phyloP scores from a whole-genome alignment of 805 yeast species.

The Suhomyces prunicola region DNA sequence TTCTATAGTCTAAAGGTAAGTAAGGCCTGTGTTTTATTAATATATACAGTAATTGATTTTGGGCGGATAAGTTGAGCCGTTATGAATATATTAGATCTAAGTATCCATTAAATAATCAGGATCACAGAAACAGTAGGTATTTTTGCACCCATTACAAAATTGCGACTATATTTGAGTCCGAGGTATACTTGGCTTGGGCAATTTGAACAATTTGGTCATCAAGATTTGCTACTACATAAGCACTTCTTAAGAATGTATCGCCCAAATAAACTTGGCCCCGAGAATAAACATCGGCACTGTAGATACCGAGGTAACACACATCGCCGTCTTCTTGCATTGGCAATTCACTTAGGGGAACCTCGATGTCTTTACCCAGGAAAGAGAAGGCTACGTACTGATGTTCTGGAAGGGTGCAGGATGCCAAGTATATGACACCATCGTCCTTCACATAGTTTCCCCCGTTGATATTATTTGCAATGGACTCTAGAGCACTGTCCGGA shows the following conservation, averaged over 20 bases:
- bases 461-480: neutral
- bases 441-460: neutral
- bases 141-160: neutral
- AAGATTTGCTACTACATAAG: constrained; percentile 63
- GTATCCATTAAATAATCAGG: neutral
- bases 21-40: constrained; percentile 8
- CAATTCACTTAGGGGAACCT: constrained; percentile 8
- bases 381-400: constrained; percentile 5
- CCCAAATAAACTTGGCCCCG: constrained; percentile 46
- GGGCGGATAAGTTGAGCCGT: neutral
- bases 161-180: constrained; percentile 4
- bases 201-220: constrained; percentile 55
- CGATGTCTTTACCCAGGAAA: constrained; percentile 6
- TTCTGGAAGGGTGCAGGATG: constrained; percentile 4
- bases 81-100: neutral
- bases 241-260: constrained; percentile 60
- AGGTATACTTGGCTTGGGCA: constrained; percentile 26
- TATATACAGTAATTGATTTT: constrained; percentile 2
- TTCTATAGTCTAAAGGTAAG: constrained; percentile 6
- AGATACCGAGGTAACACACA: neutral
- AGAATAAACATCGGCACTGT: neutral
- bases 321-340: neutral
- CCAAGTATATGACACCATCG: neutral
- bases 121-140: too few relatives aligned
- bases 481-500: constrained; percentile 1